A percentile compares a stretch with the other conserved stretches of the same genome.
These are phyloP conservation scores for Mucor irregularis DNA, from an alignment of 371 early-diverging fungal genomes.

Conservation along the genomic window DNA sequence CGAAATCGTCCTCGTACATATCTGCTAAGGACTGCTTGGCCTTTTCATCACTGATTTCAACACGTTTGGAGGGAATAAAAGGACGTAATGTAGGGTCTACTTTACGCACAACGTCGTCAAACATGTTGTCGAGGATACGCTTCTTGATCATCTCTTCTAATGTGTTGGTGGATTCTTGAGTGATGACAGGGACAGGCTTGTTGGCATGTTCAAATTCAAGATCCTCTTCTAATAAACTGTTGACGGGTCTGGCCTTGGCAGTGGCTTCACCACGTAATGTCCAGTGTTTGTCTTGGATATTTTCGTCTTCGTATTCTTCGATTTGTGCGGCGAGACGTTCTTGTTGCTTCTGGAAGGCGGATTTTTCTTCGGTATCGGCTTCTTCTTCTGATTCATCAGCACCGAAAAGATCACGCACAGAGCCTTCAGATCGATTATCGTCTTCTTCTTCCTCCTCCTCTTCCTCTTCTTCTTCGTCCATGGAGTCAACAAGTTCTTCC, in stretches of 20 bases:
- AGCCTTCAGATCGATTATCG: slow-evolving; percentile 31
- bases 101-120: slow-evolving; percentile 91
- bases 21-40: slow-evolving; percentile 88
- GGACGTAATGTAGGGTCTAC: slow-evolving; percentile 69
- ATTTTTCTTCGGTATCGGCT: slow-evolving; percentile 39
- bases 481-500: slow-evolving; percentile 35
- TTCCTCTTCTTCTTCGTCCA: slow-evolving; percentile 49
- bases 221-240: slow-evolving; percentile 93
- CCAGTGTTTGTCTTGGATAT: slow-evolving; percentile 81
- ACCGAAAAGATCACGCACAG: slow-evolving; percentile 56
- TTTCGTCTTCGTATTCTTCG: slow-evolving; percentile 82
- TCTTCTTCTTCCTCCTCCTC: slow-evolving; percentile 44
- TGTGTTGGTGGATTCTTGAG: slow-evolving; percentile 85
- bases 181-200: slow-evolving; percentile 93
- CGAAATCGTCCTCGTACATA: slow-evolving; percentile 89
- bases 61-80: slow-evolving; percentile 76
- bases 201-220: slow-evolving; percentile 89
- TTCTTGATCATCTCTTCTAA: slow-evolving; percentile 93
- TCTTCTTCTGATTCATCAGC: slow-evolving; percentile 52
- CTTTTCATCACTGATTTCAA: slow-evolving; percentile 82
- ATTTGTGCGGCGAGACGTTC: slow-evolving; percentile 58
- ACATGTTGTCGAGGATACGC: slow-evolving; percentile 81
- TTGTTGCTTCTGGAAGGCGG: slow-evolving; percentile 79
- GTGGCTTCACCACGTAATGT: slow-evolving; percentile 73
- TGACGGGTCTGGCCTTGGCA: slow-evolving; percentile 79